A percentile compares a stretch with the other conserved stretches of the same genome.
These are phyloP conservation scores for Trypanosoma boissoni DNA, from an alignment of 208 protist species.

Conservation along the genomic window DNA sequence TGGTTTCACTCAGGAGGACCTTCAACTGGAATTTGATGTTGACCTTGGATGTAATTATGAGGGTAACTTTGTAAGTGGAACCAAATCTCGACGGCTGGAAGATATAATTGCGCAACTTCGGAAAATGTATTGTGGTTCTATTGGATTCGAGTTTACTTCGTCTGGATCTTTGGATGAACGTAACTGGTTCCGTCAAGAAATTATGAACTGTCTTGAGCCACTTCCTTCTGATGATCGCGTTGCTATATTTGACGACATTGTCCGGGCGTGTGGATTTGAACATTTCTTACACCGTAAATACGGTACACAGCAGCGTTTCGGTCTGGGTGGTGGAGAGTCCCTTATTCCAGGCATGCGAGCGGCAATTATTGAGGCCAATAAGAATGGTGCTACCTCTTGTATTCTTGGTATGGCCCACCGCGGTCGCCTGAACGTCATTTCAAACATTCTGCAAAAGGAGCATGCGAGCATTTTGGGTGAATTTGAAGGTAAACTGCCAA, in stretches of 20 bases:
- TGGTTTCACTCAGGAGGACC: constrained; percentile 79
- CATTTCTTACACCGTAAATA: constrained; percentile 94
- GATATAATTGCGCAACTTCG: constrained; percentile 72
- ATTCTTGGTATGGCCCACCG: constrained; percentile 98
- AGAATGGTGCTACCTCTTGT: constrained; percentile 83
- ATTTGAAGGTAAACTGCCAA: constrained; percentile 73
- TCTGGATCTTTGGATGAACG: constrained; percentile 92
- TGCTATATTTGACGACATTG: constrained; percentile 73
- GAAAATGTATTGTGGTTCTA: constrained; percentile 87
- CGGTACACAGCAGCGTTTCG: constrained; percentile 95
- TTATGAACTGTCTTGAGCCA: constrained; percentile 65
- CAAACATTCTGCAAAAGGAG: constrained; percentile 96
- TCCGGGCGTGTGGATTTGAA: constrained; percentile 92
- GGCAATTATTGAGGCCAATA: constrained; percentile 80
- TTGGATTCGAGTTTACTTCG: constrained; percentile 97
- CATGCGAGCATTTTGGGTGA: constrained; percentile 85
- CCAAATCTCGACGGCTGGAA: constrained; percentile 68
- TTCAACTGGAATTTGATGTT: constrained; percentile 77
- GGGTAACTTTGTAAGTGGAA: constrained; percentile 66
- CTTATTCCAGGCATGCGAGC: constrained; percentile 95
- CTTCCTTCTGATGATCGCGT: constrained; percentile 58
- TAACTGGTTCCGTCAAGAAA: constrained; percentile 94
- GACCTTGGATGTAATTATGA: constrained; percentile 73
- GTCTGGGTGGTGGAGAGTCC: constrained; percentile 95
- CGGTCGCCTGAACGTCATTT: constrained; percentile 96